Percentiles rank a stretch among this genome's conserved stretches.
Evolutionary conservation across 345 rosid species (phyloP).

Genomic region (Populus ilicifolia): DNA sequence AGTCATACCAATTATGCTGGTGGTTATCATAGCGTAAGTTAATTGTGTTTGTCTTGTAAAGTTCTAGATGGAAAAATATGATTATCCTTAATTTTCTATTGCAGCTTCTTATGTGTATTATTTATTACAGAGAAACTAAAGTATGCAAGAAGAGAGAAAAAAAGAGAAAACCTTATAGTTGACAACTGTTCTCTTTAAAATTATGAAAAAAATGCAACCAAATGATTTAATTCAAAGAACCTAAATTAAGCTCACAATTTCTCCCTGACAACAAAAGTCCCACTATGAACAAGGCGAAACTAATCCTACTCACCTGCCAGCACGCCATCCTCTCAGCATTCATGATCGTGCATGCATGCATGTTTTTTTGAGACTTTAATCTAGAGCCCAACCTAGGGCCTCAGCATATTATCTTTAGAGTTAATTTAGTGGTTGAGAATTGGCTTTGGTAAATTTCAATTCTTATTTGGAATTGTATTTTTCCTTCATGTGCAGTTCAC

Average conservation of each 20-base stretch:
- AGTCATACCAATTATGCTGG: constrained; percentile 75
- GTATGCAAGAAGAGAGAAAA: not conserved
- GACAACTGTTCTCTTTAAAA: not conserved
- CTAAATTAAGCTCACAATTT: not conserved
- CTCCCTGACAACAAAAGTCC: not conserved
- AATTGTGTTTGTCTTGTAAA: not conserved
- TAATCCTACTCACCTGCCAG: not conserved
- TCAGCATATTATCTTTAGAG: not conserved
- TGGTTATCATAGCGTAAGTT: constrained; percentile 76
- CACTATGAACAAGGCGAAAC: not conserved
- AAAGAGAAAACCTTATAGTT: not conserved
- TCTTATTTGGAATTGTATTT: not conserved
- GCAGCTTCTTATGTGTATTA: not conserved
- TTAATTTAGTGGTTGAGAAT: not conserved
- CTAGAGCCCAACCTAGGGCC: not conserved
- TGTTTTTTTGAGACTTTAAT: not conserved
- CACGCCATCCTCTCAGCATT: not conserved
- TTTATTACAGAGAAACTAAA: not conserved
- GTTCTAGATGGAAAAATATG: not conserved
- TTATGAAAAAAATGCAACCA: not conserved
- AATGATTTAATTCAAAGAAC: not conserved
- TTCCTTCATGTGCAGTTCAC: not conserved
- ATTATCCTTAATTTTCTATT: not conserved
- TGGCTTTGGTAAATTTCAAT: not conserved
- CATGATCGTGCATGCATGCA: not conserved